Evolutionary conservation across 257 asterid species (phyloP).

Genomic region (Solanum tarapatanum): DNA sequence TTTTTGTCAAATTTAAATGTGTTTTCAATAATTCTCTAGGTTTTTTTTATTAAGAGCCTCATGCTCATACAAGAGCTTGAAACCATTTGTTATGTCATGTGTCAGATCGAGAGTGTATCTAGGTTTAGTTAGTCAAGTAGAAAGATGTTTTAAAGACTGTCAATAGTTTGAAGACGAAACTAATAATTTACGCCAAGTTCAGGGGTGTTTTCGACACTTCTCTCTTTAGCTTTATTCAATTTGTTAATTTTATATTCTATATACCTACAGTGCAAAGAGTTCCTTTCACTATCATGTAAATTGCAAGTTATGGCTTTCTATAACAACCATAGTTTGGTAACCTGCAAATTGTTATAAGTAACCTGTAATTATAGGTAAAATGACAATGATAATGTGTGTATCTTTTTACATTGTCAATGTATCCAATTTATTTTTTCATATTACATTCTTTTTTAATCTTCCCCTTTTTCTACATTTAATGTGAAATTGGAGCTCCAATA

Average conservation of each 20-base stretch:
- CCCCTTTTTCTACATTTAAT: not conserved
- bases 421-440: no score
- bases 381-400: not conserved
- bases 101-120: not conserved
- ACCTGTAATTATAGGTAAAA: not conserved
- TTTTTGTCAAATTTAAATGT: not conserved
- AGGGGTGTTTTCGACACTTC: not conserved
- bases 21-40: not conserved
- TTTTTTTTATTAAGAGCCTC: not conserved
- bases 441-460: not conserved
- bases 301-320: not conserved
- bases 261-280: not conserved
- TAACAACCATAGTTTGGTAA: not conserved
- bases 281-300: not conserved
- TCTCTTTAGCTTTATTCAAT: no score
- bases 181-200: no score
- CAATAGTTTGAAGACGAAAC: no score
- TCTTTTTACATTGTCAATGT: not conserved
- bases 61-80: not conserved
- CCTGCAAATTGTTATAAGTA: no score
- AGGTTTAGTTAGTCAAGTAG: not conserved
- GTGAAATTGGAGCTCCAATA: not conserved
- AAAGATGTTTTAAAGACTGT: no score
- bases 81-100: not conserved
- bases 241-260: not conserved